Evolutionary conservation across 768 basidiomycete species (phyloP).

Genomic region (Pleurotus giganteus): DNA sequence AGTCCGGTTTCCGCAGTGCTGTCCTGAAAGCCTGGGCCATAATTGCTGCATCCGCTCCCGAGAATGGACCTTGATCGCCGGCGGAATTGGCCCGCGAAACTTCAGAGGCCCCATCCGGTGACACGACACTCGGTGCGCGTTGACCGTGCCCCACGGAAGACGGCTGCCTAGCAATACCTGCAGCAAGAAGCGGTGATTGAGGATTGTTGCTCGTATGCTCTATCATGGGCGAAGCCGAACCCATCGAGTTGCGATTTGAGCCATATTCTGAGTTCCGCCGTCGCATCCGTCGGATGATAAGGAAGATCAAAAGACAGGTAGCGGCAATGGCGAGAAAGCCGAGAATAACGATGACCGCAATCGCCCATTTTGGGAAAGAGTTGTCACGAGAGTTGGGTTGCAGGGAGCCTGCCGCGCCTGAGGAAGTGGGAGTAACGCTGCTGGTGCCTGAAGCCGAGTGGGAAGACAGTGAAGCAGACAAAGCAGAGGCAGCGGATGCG

Average conservation of each 20-base stretch:
- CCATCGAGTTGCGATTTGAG: constrained; percentile 72
- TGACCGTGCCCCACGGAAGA: constrained; percentile 30
- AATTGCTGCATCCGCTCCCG: constrained; percentile 84
- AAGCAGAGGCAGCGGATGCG: constrained; percentile 33
- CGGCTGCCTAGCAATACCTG: constrained; percentile 14
- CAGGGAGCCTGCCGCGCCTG: constrained; percentile 35
- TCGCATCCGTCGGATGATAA: constrained; percentile 70
- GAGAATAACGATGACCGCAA: constrained; percentile 85
- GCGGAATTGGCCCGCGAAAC: constrained; percentile 59
- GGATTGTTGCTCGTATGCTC: constrained; percentile 39
- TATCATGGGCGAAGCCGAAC: constrained; percentile 84
- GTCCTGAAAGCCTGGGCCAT: constrained; percentile 92
- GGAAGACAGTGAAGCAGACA: constrained; percentile 18
- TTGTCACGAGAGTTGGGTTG: constrained; percentile 37
- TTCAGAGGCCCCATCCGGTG: constrained; percentile 75
- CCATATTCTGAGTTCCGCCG: constrained; percentile 41
- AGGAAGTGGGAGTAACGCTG: constrained; percentile 13
- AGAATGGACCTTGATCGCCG: constrained; percentile 70
- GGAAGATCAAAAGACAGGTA: constrained; percentile 63
- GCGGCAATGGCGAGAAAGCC: constrained; percentile 82
- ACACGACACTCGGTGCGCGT: constrained; percentile 39
- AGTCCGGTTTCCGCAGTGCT: constrained; percentile 87
- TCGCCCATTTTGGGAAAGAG: constrained; percentile 85
- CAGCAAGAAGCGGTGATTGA: constrained; percentile 46
- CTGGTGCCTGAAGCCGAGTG: constrained; percentile 16